These are phyloP conservation scores for Trichomonas tenax DNA, from an alignment of 208 protist genomes.

Conservation along the genomic window DNA sequence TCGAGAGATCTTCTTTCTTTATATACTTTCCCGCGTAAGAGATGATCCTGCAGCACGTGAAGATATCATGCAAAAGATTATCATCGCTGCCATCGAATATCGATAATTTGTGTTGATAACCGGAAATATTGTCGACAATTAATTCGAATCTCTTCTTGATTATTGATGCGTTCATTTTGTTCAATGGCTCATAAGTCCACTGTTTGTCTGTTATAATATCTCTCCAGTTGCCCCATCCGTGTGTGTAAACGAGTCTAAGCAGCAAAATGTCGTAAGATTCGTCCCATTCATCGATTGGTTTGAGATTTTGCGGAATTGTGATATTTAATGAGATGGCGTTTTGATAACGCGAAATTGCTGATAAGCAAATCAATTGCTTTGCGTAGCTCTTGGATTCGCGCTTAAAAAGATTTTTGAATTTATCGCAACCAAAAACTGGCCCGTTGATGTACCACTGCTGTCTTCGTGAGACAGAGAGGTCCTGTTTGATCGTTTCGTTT, in stretches of 20 bases:
- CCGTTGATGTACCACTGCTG: neutral
- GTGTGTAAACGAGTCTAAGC: neutral
- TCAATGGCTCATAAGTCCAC: neutral
- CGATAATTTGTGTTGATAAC: neutral
- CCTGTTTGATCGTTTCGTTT: neutral
- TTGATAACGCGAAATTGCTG: neutral
- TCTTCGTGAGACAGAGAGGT: neutral
- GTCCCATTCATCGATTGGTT: neutral
- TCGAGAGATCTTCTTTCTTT: neutral
- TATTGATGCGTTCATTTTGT: neutral
- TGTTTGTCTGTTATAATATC: neutral
- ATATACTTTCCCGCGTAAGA: neutral
- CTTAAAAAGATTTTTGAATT: neutral
- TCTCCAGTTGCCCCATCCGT: neutral
- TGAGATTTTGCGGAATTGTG: neutral
- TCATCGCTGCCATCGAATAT: neutral
- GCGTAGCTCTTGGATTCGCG: neutral
- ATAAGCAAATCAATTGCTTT: neutral
- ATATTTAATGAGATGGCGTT: neutral
- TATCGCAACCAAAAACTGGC: neutral
- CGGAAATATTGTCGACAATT: neutral
- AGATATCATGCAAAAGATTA: neutral
- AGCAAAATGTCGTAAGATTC: neutral
- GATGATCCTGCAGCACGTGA: neutral
- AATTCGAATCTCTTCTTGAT: neutral